Conservation (phyloP, 768 basidiomycete species). For the Sarcodon aspratus region DNA sequence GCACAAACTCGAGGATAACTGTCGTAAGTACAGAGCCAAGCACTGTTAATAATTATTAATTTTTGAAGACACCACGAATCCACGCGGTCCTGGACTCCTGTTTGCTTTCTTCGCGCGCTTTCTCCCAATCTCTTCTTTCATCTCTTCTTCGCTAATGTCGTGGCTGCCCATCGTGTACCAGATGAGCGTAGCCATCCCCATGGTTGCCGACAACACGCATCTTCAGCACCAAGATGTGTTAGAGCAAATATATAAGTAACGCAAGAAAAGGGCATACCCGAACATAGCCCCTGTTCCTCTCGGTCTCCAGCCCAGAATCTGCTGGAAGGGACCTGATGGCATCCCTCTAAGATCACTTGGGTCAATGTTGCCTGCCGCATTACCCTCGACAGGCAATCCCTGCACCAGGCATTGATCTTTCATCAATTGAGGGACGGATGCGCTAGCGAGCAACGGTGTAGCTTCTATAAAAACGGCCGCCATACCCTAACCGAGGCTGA, state of each 20-base stretch:
- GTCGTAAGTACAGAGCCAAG: no score
- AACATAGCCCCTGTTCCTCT: slow-evolving; percentile 70
- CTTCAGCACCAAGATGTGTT: slow-evolving; percentile 18
- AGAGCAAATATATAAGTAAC: background rate
- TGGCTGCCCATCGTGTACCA: slow-evolving; percentile 78
- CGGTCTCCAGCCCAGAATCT: slow-evolving; percentile 60
- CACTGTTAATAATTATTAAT: background rate
- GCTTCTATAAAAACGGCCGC: slow-evolving; percentile 81
- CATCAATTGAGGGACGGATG: slow-evolving; percentile 45
- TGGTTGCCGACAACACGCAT: slow-evolving; percentile 69
- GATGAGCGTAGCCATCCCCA: slow-evolving; percentile 73
- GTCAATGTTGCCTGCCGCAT: slow-evolving; percentile 75
- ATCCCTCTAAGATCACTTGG: slow-evolving; percentile 60
- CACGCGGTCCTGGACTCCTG: background rate
- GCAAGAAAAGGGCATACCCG: slow-evolving; percentile 31
- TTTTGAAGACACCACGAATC: background rate
- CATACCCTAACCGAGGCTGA: slow-evolving; percentile 36
- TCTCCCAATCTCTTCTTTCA: slow-evolving; percentile 56
- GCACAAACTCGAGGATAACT: no score
- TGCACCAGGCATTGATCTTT: slow-evolving; percentile 64
- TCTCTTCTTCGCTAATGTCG: slow-evolving; percentile 62
- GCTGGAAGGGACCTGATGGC: slow-evolving; percentile 58
- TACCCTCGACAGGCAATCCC: slow-evolving; percentile 54
- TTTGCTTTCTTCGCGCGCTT: slow-evolving; percentile 45
- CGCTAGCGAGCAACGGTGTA: slow-evolving; percentile 50